These are phyloP conservation scores for Hypoxylon subgilvum DNA, from an alignment of 495 filamentous ascomycete genomes.

Conservation along the genomic window DNA sequence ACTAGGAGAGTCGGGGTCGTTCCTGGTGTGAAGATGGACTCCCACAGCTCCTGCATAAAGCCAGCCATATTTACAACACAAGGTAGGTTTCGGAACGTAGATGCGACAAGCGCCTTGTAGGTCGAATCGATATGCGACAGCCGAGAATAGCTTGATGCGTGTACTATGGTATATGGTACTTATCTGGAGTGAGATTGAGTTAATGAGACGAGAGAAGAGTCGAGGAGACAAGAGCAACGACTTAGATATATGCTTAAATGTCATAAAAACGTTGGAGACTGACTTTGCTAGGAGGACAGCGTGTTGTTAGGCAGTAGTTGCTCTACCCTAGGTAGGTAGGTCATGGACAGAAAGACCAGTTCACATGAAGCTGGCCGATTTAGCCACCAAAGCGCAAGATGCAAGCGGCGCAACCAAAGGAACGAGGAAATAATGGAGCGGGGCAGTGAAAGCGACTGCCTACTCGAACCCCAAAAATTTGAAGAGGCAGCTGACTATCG, in stretches of 20 bases:
- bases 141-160: conserved; percentile 1
- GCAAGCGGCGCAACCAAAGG: conserved; percentile 25
- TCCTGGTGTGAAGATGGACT: conserved; percentile 89
- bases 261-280: conserved; percentile 5
- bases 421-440: conserved; percentile 21
- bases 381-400: conserved; percentile 25
- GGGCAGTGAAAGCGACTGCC: conserved; percentile 17
- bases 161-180: neutral
- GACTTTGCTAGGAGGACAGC: conserved; percentile 21
- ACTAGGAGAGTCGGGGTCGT: conserved; percentile 84
- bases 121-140: conserved; percentile 32
- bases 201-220: conserved; percentile 1
- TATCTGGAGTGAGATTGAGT: conserved; percentile 5
- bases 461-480: neutral
- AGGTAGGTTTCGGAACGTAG: conserved; percentile 15
- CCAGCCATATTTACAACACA: conserved; percentile 65
- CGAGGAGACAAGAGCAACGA: neutral
- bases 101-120: conserved; percentile 24
- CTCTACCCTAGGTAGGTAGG: too few relatives aligned
- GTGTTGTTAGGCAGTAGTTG: conserved; percentile 32
- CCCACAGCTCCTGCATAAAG: conserved; percentile 84
- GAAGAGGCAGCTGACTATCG: conserved; percentile 9
- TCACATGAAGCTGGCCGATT: conserved; percentile 19
- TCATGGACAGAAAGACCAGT: conserved; percentile 9
- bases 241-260: neutral